Percentiles rank a stretch among this genome's conserved stretches.
Evolutionary conservation across 768 basidiomycete species (phyloP).

Genomic region (Tylopilus rubrobrunneus): DNA sequence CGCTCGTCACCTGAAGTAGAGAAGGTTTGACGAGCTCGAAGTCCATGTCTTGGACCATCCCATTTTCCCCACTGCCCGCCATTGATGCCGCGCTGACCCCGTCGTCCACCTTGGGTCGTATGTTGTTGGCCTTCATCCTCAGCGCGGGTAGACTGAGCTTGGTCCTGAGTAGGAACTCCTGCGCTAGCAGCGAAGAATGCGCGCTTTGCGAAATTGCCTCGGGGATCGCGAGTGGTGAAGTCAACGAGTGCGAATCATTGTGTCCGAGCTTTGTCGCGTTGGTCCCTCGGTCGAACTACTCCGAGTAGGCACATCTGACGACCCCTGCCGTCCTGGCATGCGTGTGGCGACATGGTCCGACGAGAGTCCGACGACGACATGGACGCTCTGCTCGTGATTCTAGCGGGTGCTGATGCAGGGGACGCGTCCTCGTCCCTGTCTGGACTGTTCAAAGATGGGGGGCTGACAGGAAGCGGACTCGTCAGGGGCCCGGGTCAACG

Average conservation of each 20-base stretch:
- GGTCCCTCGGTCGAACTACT: slow-evolving; percentile 19
- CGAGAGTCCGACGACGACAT: slow-evolving; percentile 8
- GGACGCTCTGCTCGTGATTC: slow-evolving; percentile 8
- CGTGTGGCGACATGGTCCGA: slow-evolving; percentile 9
- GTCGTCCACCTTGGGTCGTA: too few relatives aligned
- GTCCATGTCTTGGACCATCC: too few relatives aligned
- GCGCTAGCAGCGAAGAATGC: too few relatives aligned
- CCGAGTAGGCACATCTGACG: slow-evolving; percentile 18
- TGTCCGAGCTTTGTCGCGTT: slow-evolving; percentile 22
- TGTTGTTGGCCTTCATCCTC: too few relatives aligned
- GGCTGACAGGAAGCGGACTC: slow-evolving; percentile 11
- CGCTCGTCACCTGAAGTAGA: slow-evolving; percentile 39
- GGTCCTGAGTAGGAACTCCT: too few relatives aligned
- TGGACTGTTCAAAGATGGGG: slow-evolving; percentile 4
- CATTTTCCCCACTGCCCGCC: too few relatives aligned
- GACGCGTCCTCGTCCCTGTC: slow-evolving; percentile 25
- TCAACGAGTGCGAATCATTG: slow-evolving; percentile 32
- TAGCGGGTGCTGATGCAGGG: neutral
- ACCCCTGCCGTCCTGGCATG: slow-evolving; percentile 12
- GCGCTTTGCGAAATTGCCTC: too few relatives aligned
- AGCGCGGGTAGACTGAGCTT: too few relatives aligned
- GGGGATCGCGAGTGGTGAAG: slow-evolving; percentile 39
- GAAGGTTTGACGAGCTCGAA: slow-evolving; percentile 53
- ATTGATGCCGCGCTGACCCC: too few relatives aligned
- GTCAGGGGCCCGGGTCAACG: slow-evolving; percentile 1